A percentile compares a stretch with the other conserved stretches of the same genome.
These are phyloP conservation scores for Porphyra umbilicalis DNA, from an alignment of 31 red algal species.

Conservation along the genomic window DNA sequence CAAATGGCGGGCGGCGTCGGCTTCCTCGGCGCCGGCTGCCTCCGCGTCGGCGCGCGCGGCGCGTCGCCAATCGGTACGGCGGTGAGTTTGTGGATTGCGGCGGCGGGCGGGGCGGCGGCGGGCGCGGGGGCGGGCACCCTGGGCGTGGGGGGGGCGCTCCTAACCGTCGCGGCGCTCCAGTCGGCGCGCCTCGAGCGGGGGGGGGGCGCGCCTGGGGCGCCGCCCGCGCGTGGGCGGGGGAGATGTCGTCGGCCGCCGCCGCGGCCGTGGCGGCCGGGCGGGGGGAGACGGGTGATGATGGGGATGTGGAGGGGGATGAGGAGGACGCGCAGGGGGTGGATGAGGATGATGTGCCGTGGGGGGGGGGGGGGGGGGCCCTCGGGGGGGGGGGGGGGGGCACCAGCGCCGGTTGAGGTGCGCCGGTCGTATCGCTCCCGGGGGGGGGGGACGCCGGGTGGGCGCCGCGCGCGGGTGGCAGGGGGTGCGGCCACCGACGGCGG, in stretches of 20 bases:
- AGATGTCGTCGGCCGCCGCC: neutral
- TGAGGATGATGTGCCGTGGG: neutral
- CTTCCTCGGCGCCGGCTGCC: conserved; percentile 52
- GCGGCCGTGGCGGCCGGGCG: neutral
- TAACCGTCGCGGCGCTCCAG: conserved; percentile 37
- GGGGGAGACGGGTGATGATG: neutral
- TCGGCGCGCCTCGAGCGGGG: neutral
- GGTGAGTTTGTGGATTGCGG: conserved; percentile 57
- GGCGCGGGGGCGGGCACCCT: conserved; percentile 28
- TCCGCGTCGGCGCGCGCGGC: neutral
- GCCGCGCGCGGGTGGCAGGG: too few species aligned
- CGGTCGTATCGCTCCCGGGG: too few species aligned
- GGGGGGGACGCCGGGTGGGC: too few species aligned
- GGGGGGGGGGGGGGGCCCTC: neutral
- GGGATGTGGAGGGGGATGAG: neutral
- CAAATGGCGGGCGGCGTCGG: conserved; percentile 57
- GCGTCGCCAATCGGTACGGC: conserved; percentile 19
- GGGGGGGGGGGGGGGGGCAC: neutral
- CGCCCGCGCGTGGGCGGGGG: neutral
- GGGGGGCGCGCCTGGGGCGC: neutral
- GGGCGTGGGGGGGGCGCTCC: conserved; percentile 29
- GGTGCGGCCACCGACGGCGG: too few species aligned
- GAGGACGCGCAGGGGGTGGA: neutral
- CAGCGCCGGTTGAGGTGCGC: too few species aligned
- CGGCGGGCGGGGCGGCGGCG: conserved; percentile 41